Evolutionary conservation across 2,329 filamentous ascomycete genomes (phyloP).

Genomic region (Trichophyton verrucosum): DNA sequence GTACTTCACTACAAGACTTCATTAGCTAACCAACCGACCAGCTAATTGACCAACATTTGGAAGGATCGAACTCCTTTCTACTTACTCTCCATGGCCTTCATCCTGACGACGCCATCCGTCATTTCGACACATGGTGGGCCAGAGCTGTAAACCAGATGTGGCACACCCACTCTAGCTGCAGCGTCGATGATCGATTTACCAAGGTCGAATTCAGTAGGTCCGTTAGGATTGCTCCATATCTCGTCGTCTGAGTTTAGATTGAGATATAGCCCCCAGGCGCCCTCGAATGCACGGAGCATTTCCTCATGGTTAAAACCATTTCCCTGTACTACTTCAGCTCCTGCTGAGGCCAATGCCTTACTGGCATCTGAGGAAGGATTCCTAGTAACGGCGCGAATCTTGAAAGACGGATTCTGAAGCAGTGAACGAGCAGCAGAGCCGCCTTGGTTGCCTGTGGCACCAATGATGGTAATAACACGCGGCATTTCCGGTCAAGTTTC

Average conservation of each 20-base stretch:
- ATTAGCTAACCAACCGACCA: not conserved
- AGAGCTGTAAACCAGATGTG: no score
- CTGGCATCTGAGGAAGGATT: constrained; percentile 22
- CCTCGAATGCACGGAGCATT: constrained; percentile 16
- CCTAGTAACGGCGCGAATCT: constrained; percentile 41
- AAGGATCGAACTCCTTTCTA: not conserved
- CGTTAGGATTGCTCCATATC: not conserved
- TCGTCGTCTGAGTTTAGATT: constrained; percentile 15
- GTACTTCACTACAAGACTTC: constrained; percentile 24
- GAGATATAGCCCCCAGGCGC: constrained; percentile 17
- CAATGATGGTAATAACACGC: constrained; percentile 35
- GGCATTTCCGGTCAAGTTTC: not conserved
- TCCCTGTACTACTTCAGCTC: constrained; percentile 19
- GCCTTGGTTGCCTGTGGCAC: constrained; percentile 44
- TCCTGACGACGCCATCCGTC: not conserved
- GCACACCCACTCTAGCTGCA: no score
- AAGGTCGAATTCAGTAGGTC: not conserved
- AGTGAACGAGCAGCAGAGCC: constrained; percentile 37
- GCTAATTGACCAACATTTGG: not conserved
- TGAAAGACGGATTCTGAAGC: constrained; percentile 36
- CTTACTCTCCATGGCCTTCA: not conserved
- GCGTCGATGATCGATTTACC: not conserved
- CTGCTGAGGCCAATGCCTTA: constrained; percentile 14
- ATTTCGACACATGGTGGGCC: not conserved
- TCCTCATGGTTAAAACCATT: constrained; percentile 14